Percentiles rank a stretch among this genome's conserved stretches.
Evolutionary conservation across 1,139 yeast species (phyloP).

Genomic region (Eremothecium cymbalariae): DNA sequence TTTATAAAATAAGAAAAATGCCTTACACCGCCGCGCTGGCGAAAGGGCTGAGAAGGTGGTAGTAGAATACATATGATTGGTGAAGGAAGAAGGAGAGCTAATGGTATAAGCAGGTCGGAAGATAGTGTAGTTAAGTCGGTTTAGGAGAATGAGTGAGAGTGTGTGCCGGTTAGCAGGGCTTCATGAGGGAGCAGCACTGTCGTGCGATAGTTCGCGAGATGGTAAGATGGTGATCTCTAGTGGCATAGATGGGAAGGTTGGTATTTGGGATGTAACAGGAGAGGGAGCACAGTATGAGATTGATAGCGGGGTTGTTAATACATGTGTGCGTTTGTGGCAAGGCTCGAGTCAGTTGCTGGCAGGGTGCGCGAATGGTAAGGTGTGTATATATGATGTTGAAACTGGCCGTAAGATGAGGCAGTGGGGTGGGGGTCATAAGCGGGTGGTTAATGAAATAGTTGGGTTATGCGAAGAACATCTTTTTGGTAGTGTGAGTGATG

Average conservation of each 20-base stretch:
- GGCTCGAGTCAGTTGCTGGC: constrained; percentile 29
- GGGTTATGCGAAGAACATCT: constrained; percentile 31
- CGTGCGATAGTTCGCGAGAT: constrained; percentile 38
- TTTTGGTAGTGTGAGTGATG: constrained; percentile 57
- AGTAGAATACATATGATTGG: no score
- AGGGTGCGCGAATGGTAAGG: constrained; percentile 36
- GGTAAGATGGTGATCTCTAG: constrained; percentile 45
- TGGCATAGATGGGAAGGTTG: constrained; percentile 44
- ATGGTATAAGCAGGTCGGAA: no score
- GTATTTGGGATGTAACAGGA: constrained; percentile 24
- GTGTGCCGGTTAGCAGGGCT: constrained; percentile 34
- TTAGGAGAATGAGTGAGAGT: no score
- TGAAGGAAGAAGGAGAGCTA: no score
- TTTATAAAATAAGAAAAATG: no score
- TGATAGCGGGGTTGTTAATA: constrained; percentile 2
- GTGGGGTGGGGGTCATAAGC: no score
- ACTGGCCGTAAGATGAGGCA: constrained; percentile 52
- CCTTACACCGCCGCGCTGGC: no score
- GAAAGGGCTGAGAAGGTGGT: no score
- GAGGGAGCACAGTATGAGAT: constrained; percentile 4
- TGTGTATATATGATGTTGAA: constrained; percentile 22
- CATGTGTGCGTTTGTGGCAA: constrained; percentile 7
- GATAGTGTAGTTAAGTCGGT: no score
- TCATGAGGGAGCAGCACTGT: constrained; percentile 43
- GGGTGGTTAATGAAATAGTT: constrained; percentile 50